Conservation (phyloP, 176 grass and related monocot species). For the Phragmites australis region DNA sequence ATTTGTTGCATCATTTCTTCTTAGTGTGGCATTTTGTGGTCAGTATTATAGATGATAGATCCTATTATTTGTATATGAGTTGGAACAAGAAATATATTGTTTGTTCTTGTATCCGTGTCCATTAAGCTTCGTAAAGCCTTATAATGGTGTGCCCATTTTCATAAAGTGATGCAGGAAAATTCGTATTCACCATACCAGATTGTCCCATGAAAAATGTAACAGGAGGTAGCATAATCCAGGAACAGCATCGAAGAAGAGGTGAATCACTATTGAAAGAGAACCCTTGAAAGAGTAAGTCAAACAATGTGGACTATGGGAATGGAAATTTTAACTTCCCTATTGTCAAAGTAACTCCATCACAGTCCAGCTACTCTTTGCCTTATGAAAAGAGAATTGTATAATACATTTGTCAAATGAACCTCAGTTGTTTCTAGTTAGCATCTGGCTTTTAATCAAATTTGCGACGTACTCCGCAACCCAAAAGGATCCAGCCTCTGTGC, state of each 20-base stretch:
- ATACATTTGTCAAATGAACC: neutral
- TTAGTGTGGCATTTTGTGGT: neutral
- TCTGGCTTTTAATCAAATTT: conserved; percentile 56
- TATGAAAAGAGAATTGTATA: neutral
- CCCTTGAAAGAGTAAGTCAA: neutral
- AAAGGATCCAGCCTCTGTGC: conserved; percentile 63
- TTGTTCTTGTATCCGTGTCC: neutral
- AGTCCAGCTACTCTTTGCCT: neutral
- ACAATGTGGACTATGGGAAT: neutral
- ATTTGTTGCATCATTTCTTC: conserved; percentile 15
- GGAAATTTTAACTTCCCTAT: neutral
- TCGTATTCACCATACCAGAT: neutral
- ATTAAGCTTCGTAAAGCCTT: too few species aligned
- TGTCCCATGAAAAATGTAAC: neutral
- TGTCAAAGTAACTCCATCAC: neutral
- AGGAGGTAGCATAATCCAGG: neutral
- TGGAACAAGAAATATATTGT: neutral
- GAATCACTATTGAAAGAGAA: neutral
- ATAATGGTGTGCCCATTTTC: neutral
- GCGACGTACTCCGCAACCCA: conserved; percentile 61
- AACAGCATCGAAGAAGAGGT: neutral
- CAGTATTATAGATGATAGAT: conserved; percentile 6
- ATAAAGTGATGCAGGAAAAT: neutral
- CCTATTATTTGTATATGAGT: conserved; percentile 31
- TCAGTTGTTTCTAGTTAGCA: neutral